Percentiles rank a stretch among this genome's conserved stretches.
These are phyloP conservation scores for Ustilago crameri DNA, from an alignment of 1,284 basidiomycete genomes.

Conservation along the genomic window DNA sequence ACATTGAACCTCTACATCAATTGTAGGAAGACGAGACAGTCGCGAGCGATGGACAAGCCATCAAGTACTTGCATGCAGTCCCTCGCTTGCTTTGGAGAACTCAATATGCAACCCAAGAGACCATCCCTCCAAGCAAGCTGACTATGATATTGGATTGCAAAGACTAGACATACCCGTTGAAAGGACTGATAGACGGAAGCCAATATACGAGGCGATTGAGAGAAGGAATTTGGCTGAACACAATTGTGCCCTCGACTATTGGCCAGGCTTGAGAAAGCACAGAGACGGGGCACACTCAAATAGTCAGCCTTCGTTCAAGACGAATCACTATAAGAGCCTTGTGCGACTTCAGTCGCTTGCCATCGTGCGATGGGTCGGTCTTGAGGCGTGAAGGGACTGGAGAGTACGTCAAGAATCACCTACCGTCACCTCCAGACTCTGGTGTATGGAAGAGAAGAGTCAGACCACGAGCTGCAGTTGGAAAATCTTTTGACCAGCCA, in stretches of 20 bases:
- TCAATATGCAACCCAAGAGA: too few relatives aligned
- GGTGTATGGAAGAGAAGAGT: slow-evolving; percentile 25
- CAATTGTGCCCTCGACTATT: slow-evolving; percentile 53
- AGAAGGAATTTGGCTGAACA: slow-evolving; percentile 41
- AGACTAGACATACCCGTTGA: too few relatives aligned
- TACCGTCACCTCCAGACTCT: slow-evolving; percentile 50
- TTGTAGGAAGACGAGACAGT: too few relatives aligned
- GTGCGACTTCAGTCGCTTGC: slow-evolving; percentile 11
- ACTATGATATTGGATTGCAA: too few relatives aligned
- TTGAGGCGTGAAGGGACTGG: slow-evolving; percentile 51
- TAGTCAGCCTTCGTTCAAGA: slow-evolving; percentile 37
- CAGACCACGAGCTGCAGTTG: background rate
- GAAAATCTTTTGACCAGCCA: background rate
- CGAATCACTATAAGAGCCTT: slow-evolving; percentile 35
- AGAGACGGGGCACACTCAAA: slow-evolving; percentile 56
- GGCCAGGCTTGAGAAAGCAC: slow-evolving; percentile 8
- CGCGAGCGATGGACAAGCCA: too few relatives aligned
- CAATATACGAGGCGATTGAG: background rate
- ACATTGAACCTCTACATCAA: too few relatives aligned
- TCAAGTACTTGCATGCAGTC: too few relatives aligned
- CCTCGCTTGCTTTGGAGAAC: too few relatives aligned
- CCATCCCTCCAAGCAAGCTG: too few relatives aligned
- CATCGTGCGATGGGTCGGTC: background rate
- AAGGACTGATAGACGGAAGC: too few relatives aligned
- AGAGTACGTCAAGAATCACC: slow-evolving; percentile 12